These are phyloP conservation scores for Cutaneotrichosporon spelunceum DNA, from an alignment of 1,284 basidiomycete genomes.

Conservation along the genomic window DNA sequence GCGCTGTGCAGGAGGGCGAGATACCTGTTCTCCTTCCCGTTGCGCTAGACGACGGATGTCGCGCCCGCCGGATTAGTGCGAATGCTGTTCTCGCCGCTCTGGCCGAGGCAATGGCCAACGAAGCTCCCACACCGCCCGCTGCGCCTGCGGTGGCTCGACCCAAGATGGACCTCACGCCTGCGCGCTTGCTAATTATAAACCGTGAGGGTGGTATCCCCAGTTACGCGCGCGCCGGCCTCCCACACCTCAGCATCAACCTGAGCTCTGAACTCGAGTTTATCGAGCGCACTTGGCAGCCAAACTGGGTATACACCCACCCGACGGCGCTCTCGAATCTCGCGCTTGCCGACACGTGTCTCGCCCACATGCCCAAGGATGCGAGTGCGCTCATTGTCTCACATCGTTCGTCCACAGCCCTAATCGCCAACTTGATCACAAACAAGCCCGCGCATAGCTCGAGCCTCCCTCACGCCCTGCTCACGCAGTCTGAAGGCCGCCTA, in stretches of 20 bases:
- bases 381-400: slow-evolving; percentile 97
- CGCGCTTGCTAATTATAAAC: slow-evolving; percentile 97
- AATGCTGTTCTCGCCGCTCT: slow-evolving; percentile 88
- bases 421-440: slow-evolving; percentile 97
- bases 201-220: slow-evolving; percentile 95
- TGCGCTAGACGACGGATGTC: slow-evolving; percentile 84
- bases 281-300: slow-evolving; percentile 71
- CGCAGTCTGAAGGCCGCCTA: slow-evolving; percentile 71
- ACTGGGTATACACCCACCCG: slow-evolving; percentile 77
- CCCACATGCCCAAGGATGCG: slow-evolving; percentile 87
- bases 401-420: slow-evolving; percentile 89
- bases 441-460: slow-evolving; percentile 95
- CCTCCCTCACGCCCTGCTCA: slow-evolving; percentile 85
- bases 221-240: slow-evolving; percentile 88
- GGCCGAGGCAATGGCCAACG: slow-evolving; percentile 71
- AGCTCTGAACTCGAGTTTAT: slow-evolving; percentile 85
- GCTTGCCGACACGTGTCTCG: slow-evolving; percentile 82
- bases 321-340: slow-evolving; percentile 81
- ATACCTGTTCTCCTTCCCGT: slow-evolving; percentile 96
- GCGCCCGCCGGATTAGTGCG: slow-evolving; percentile 79
- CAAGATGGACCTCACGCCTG: slow-evolving; percentile 68
- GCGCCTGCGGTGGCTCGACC: background rate
- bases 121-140: background rate
- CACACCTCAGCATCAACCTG: slow-evolving; percentile 94
- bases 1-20: slow-evolving; percentile 84